Percentiles rank a stretch among this genome's conserved stretches.
These are phyloP conservation scores for Quercus aquifolioides DNA, from an alignment of 306 rosid species.

Conservation along the genomic window DNA sequence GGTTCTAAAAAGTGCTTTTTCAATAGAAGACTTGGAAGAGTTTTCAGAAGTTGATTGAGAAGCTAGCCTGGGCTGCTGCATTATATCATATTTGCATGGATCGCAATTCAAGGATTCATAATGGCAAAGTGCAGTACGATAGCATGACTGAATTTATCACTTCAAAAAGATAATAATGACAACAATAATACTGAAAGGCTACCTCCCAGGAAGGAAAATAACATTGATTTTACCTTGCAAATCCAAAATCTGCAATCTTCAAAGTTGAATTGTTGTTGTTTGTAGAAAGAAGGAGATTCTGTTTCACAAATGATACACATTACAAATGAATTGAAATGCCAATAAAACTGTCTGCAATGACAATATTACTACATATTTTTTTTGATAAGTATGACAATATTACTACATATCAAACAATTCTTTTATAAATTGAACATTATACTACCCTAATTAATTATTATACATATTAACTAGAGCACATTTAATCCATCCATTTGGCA, in stretches of 20 bases:
- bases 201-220: too few relatives aligned
- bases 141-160: too few relatives aligned
- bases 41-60: too few relatives aligned
- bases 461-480: background rate
- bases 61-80: too few relatives aligned
- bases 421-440: background rate
- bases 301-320: conserved; percentile 52
- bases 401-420: conserved; percentile 20
- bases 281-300: conserved; percentile 94
- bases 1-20: too few relatives aligned
- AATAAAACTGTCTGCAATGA: conserved; percentile 32
- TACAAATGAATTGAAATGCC: conserved; percentile 39
- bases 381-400: conserved; percentile 18
- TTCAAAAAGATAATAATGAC: too few relatives aligned
- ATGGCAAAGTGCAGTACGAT: too few relatives aligned
- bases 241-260: conserved; percentile 99
- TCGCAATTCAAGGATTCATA: too few relatives aligned
- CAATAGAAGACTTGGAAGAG: too few relatives aligned
- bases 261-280: conserved; percentile 63
- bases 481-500: background rate
- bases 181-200: too few relatives aligned
- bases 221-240: conserved; percentile 69
- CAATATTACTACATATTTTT: conserved; percentile 16
- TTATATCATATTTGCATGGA: too few relatives aligned
- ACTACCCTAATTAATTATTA: background rate